phyloP scores from a whole-genome alignment of 2,329 filamentous ascomycete genomes.

The Alternaria tenuissima region DNA sequence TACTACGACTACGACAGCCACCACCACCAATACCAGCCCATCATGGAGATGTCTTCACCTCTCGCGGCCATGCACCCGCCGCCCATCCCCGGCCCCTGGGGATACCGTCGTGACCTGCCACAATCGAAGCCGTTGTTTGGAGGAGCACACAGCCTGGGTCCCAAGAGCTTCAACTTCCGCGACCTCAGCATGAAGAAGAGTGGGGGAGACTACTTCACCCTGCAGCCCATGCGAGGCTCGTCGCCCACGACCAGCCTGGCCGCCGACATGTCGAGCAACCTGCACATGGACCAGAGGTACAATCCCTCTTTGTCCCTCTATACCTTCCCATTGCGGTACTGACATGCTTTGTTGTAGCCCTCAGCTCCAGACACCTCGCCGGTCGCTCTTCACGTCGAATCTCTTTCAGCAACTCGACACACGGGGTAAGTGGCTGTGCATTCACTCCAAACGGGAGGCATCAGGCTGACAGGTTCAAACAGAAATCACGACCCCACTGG shows the following conservation, averaged over 20 bases:
- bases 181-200: conserved; percentile 75
- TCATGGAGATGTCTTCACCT: conserved; percentile 93
- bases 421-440: conserved; percentile 62
- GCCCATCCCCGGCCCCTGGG: conserved; percentile 71
- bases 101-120: conserved; percentile 63
- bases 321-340: conserved; percentile 38
- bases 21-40: conserved; percentile 14
- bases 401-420: conserved; percentile 67
- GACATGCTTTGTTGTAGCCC: conserved; percentile 67
- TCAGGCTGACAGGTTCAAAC: conserved; percentile 41
- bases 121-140: conserved; percentile 62
- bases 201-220: conserved; percentile 80
- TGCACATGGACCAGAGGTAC: conserved; percentile 94
- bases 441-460: conserved; percentile 17
- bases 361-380: conserved; percentile 80
- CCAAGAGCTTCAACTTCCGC: conserved; percentile 78
- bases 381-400: conserved; percentile 81
- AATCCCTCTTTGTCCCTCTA: conserved; percentile 34
- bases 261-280: conserved; percentile 95
- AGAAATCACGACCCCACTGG: conserved; percentile 57
- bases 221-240: conserved; percentile 80
- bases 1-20: conserved; percentile 67
- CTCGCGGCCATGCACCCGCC: conserved; percentile 89
- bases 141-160: conserved; percentile 63
- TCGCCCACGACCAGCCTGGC: conserved; percentile 92